These are phyloP conservation scores for Hyphodiscus sp. DNA, from an alignment of 2,329 filamentous ascomycete genomes.

Conservation along the genomic window DNA sequence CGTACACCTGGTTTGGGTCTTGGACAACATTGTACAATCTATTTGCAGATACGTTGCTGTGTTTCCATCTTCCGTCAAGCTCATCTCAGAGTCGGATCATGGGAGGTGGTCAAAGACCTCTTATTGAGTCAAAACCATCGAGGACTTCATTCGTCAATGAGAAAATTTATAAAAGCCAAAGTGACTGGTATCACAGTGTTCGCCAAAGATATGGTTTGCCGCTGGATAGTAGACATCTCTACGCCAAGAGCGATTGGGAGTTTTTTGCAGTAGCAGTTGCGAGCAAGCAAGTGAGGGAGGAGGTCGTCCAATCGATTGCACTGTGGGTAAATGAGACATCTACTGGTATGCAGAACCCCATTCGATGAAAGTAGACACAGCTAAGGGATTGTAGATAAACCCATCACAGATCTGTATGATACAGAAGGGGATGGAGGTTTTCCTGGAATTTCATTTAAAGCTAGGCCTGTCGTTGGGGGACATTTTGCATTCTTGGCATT, in stretches of 20 bases:
- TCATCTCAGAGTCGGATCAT: constrained; percentile 21
- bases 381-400: constrained; percentile 45
- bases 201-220: constrained; percentile 78
- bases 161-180: constrained; percentile 71
- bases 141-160: constrained; percentile 61
- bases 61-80: constrained; percentile 56
- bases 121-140: constrained; percentile 14
- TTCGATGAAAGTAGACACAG: neutral
- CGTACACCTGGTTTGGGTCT: constrained; percentile 68
- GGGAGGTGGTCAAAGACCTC: constrained; percentile 20
- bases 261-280: constrained; percentile 81
- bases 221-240: constrained; percentile 74
- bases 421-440: constrained; percentile 73
- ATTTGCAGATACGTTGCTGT: constrained; percentile 66
- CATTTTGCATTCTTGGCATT: constrained; percentile 83
- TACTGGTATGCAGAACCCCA: constrained; percentile 43
- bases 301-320: constrained; percentile 69
- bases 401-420: constrained; percentile 76
- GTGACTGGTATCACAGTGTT: constrained; percentile 72
- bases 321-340: constrained; percentile 78
- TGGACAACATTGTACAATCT: constrained; percentile 71
- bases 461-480: constrained; percentile 74
- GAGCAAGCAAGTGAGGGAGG: constrained; percentile 57
- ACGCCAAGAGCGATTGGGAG: constrained; percentile 88
- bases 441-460: constrained; percentile 70